Evolutionary conservation across 2,329 filamentous ascomycete species (phyloP).

Genomic region (Gaeumannomyces sp.): DNA sequence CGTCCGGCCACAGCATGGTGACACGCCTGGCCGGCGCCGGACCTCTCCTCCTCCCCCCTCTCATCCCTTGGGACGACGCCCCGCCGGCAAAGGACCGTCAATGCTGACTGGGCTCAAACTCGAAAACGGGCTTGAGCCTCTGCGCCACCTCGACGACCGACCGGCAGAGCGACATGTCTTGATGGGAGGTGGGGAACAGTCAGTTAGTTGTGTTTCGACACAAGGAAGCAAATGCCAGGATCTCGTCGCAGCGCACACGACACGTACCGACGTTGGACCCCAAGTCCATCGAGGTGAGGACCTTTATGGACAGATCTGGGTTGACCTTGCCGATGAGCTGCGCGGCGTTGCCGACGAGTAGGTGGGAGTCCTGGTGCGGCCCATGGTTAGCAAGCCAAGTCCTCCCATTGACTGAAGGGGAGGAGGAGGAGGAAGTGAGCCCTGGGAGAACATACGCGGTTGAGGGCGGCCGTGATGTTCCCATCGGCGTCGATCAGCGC

Average conservation of each 20-base stretch:
- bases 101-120: slow-evolving; percentile 15
- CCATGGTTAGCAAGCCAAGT: not conserved
- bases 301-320: slow-evolving; percentile 64
- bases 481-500: slow-evolving; percentile 79
- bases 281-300: slow-evolving; percentile 63
- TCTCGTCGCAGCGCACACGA: not conserved
- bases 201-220: not conserved
- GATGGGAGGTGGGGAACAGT: not conserved
- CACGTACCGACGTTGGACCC: slow-evolving; percentile 62
- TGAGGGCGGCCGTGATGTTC: slow-evolving; percentile 66
- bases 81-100: slow-evolving; percentile 22
- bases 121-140: slow-evolving; percentile 10
- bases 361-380: slow-evolving; percentile 56
- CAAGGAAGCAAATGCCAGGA: not conserved
- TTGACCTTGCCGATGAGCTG: slow-evolving; percentile 80
- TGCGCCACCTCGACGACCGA: slow-evolving; percentile 17
- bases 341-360: slow-evolving; percentile 61
- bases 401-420: slow-evolving; percentile 8
- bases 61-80: slow-evolving; percentile 11
- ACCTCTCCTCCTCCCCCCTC: not conserved
- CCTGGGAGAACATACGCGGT: slow-evolving; percentile 49
- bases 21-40: slow-evolving; percentile 21
- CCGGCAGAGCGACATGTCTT: slow-evolving; percentile 18
- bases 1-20: slow-evolving; percentile 33
- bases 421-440: not conserved